Base-by-base conservation (phyloP, 441 rosid species). In the Erodium texanum region DNA sequence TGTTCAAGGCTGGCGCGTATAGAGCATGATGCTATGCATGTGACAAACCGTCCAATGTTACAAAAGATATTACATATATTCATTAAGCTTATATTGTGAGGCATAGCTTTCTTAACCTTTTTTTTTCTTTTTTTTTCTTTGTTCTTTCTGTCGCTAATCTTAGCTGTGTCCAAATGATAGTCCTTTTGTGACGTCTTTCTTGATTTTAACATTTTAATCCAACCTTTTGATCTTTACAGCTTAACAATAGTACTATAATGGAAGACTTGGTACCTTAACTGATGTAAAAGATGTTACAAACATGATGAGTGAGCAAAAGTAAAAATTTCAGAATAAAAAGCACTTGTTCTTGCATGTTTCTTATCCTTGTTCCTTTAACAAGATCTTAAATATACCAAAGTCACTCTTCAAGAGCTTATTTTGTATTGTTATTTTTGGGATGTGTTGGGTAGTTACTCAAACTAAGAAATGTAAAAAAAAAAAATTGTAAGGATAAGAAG, bases 141-240 rank as follows among this genome's bases (percentile, higher is more conserved):
- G 48, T 41, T 41, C 48, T 58, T 7, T 22, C 18, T 12, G 23
- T 22, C 66, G 65, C 64, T 16, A 62, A 52, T 70, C 64, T 78
- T 50, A 50, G 58, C 58, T 74, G 73, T 71, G 68, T 38, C 67
- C 63, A 45, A 64, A 64, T 29, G 67, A 74, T 27, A 22, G 10
- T 18, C 66, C 50, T 10, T 72, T 69, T 69, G 48, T 56, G 67
- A 45, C 54, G 14, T 15, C 54, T 45, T 45, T 15, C 54, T 50
- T 15, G 7, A 50, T 50, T 50, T 15, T 4, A 50, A 50, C 19
- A 50, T 63, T n/a, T 48, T 20, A 15, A 69, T 34, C 29, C 41
- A 10, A 6, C 16, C 54, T 43, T 63, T 38, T n/a, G 23, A 62
- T 69, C 78, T 75, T 77, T 77, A 71, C 81, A 79, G 82, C 72